Evolutionary conservation across 1,284 basidiomycete species (phyloP), one percentile per base, ranked within the genome.

Genomic region (Microbotryum lychnidis-dioicae): DNA sequence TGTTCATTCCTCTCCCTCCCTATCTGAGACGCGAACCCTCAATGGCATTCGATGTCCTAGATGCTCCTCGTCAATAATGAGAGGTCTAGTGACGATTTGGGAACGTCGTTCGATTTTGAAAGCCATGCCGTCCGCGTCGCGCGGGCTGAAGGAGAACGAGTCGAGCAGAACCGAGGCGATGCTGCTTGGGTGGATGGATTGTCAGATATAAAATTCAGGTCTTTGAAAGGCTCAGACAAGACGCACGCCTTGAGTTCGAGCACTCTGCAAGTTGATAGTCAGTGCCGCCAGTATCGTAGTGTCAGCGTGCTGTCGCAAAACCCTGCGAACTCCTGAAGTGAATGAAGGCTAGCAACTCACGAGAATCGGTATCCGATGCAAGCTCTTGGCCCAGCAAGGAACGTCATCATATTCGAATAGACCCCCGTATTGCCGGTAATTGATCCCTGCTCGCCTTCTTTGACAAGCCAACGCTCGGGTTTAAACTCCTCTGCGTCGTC

Each of bases 401-500:
- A 68, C 5, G 64, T 68, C 21, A 68, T 25, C 23, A 64, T 56
- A 20, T 58, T 45, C 18, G 44, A 46, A 46, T 58, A 64, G 8
- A 64, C 58, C 27, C 67, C 67, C 14, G 62, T 60, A 1, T 48
- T 51, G 7, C 67, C 62, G 21, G 63, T 52, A n/a, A 60, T 58
- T 18, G 14, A 50, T 18, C 49, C 14, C 58, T 27, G 49, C 25
- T 57, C 45, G 6, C 50, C 46, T 20, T 37, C 53, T 6, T 60
- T 59, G 10, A 50, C 62, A 18, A 65, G 44, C 67, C 65, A 75
- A 29, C 74, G 73, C 47, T 77, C 76, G 18, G 80, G 80, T 79
- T 80, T 81, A 77, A 88, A 89, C 65, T 78, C 76, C 44, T 76
- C 73, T 23, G 84, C 85, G 73, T 89, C 85, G 31, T 78, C 75